phyloP scores from a whole-genome alignment of 768 basidiomycete species.

The Hortiboletus flavorubellus region DNA sequence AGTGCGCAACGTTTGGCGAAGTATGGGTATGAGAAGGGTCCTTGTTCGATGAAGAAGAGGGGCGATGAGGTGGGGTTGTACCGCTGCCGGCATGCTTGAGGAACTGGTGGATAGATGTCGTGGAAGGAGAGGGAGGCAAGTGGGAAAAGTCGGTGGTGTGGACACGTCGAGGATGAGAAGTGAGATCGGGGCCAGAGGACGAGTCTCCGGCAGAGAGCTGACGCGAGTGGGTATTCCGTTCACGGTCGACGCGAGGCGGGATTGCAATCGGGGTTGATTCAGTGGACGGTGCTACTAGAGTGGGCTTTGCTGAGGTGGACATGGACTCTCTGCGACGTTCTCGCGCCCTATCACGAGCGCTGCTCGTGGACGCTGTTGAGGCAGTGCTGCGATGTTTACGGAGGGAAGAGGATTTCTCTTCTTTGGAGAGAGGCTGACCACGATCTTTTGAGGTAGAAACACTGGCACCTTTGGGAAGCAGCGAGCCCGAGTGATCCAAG shows the following conservation, averaged over 20 bases:
- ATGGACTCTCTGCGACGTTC: slow-evolving; percentile 55
- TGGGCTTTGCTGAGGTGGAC: slow-evolving; percentile 35
- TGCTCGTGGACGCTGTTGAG: slow-evolving; percentile 40
- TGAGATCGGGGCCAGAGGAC: slow-evolving; percentile 49
- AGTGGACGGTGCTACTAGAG: not conserved
- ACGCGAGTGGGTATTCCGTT: slow-evolving; percentile 49
- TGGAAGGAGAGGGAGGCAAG: slow-evolving; percentile 86
- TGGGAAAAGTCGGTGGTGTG: slow-evolving; percentile 82
- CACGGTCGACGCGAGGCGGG: slow-evolving; percentile 24
- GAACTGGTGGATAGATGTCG: slow-evolving; percentile 85
- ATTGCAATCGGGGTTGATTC: slow-evolving; percentile 26
- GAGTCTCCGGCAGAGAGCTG: slow-evolving; percentile 70
- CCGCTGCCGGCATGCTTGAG: slow-evolving; percentile 52
- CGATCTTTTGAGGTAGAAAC: slow-evolving; percentile 31
- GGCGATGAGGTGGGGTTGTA: slow-evolving; percentile 33
- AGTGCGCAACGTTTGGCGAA: slow-evolving; percentile 72
- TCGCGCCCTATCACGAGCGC: slow-evolving; percentile 44
- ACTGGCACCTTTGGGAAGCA: slow-evolving; percentile 50
- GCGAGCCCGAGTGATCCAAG: slow-evolving; percentile 62
- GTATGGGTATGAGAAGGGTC: slow-evolving; percentile 41
- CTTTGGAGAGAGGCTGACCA: slow-evolving; percentile 33
- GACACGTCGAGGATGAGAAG: slow-evolving; percentile 56
- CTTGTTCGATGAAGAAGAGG: slow-evolving; percentile 39
- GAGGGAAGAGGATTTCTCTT: slow-evolving; percentile 45
- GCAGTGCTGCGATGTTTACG: slow-evolving; percentile 76